phyloP scores from a whole-genome alignment of 2,329 filamentous ascomycete genomes.

The Aspergillus hortae region DNA sequence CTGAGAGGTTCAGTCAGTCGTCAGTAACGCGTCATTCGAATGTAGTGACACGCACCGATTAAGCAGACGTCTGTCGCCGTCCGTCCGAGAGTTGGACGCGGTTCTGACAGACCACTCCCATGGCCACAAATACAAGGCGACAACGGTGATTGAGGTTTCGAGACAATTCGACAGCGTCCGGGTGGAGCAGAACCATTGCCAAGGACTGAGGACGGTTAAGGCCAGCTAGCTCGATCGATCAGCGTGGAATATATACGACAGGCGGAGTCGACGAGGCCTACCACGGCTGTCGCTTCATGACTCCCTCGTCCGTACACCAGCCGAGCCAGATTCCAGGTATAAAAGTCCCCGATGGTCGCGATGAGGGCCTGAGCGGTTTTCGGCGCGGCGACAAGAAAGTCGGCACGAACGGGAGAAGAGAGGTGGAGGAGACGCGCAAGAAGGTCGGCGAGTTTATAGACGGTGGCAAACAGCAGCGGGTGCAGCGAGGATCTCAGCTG shows the following conservation, averaged over 20 bases:
- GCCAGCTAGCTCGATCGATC: conserved; percentile 53
- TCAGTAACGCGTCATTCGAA: not conserved
- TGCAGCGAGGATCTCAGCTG: conserved; percentile 87
- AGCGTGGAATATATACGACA: conserved; percentile 7
- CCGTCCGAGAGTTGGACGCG: not conserved
- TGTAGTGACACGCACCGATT: too few relatives aligned
- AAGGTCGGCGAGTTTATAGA: conserved; percentile 63
- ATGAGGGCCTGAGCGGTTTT: conserved; percentile 72
- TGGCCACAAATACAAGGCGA: conserved; percentile 79
- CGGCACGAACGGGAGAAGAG: conserved; percentile 56
- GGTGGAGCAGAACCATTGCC: conserved; percentile 95
- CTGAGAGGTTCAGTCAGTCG: conserved; percentile 30
- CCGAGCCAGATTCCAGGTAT: conserved; percentile 77
- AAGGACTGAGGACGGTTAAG: conserved; percentile 72
- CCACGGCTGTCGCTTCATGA: conserved; percentile 64
- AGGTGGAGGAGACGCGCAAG: conserved; percentile 55
- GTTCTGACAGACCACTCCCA: conserved; percentile 63
- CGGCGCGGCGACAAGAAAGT: conserved; percentile 68
- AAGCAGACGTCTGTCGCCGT: not conserved
- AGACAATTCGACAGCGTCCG: conserved; percentile 92
- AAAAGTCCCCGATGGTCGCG: conserved; percentile 77
- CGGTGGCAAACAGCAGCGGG: conserved; percentile 75
- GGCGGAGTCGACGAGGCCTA: conserved; percentile 37
- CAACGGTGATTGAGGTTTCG: conserved; percentile 80
- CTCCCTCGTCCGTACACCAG: conserved; percentile 65